Conservation (phyloP, 129 eudicot genomes). For the Solidago caesia region DNA sequence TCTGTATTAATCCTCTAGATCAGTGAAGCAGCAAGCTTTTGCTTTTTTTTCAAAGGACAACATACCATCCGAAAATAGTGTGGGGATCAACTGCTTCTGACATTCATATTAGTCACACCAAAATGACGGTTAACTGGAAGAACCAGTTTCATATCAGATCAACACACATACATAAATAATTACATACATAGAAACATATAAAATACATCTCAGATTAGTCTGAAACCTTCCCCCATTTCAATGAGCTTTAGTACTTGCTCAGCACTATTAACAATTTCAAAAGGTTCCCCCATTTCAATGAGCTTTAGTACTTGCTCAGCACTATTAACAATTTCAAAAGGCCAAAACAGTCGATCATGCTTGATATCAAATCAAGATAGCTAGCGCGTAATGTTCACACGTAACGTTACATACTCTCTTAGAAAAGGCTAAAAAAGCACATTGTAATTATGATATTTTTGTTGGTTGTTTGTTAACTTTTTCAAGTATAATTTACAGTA, state of each 20-base stretch:
- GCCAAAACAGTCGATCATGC: neutral
- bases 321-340: conserved; percentile 56
- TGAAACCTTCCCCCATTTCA: conserved; percentile 90
- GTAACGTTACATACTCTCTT: neutral
- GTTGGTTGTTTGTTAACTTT: neutral
- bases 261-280: conserved; percentile 86
- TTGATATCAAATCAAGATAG: neutral
- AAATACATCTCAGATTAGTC: conserved; percentile 7
- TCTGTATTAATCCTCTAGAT: too few species aligned
- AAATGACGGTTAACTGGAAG: conserved; percentile 88
- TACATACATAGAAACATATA: neutral
- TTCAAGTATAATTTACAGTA: neutral
- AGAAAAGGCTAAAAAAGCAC: neutral
- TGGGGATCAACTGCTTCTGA: conserved; percentile 93
- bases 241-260: conserved; percentile 90
- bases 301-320: conserved; percentile 90
- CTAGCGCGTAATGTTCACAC: neutral
- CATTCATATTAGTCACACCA: conserved; percentile 98
- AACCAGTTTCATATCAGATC: conserved; percentile 11
- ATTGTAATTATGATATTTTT: neutral
- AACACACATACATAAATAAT: neutral
- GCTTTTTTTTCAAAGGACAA: too few species aligned
- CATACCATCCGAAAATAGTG: conserved; percentile 91
- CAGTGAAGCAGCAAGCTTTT: too few species aligned
- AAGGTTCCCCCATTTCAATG: conserved; percentile 92